These are phyloP conservation scores for Akanthomyces lecanii DNA, from an alignment of 2,329 filamentous ascomycete genomes.

Conservation along the genomic window DNA sequence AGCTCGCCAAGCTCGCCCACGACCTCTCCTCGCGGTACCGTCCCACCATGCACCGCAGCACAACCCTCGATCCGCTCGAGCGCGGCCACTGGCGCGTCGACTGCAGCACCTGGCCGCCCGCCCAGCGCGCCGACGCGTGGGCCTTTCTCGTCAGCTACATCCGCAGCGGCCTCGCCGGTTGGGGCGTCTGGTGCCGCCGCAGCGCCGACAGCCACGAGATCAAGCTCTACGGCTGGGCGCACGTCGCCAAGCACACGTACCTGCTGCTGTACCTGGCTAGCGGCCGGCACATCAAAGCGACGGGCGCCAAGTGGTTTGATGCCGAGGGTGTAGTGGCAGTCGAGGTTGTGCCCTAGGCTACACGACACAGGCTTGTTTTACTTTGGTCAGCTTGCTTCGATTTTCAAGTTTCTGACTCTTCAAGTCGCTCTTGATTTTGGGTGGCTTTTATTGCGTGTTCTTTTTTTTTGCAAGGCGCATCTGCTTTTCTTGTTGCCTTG, in stretches of 20 bases:
- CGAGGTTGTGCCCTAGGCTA: slow-evolving; percentile 30
- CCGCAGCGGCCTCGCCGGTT: slow-evolving; percentile 55
- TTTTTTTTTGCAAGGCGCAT: background rate
- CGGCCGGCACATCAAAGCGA: slow-evolving; percentile 54
- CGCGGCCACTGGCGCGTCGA: slow-evolving; percentile 74
- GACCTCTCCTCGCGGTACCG: slow-evolving; percentile 50
- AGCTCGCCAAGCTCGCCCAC: slow-evolving; percentile 48
- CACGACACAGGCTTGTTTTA: background rate
- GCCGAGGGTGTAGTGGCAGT: slow-evolving; percentile 51
- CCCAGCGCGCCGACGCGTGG: slow-evolving; percentile 55
- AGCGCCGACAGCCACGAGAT: slow-evolving; percentile 40
- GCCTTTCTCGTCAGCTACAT: slow-evolving; percentile 57
- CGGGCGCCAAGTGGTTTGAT: slow-evolving; percentile 63
- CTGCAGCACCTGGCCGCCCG: slow-evolving; percentile 48
- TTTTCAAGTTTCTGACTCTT: too few species aligned
- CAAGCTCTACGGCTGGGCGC: slow-evolving; percentile 74
- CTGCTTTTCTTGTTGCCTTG: background rate
- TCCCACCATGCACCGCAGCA: slow-evolving; percentile 34
- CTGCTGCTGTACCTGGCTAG: slow-evolving; percentile 71
- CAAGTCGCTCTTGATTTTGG: background rate
- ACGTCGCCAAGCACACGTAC: slow-evolving; percentile 68
- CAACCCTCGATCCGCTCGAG: slow-evolving; percentile 51
- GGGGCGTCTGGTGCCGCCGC: slow-evolving; percentile 60
- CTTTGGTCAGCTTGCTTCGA: background rate
- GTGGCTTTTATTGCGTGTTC: background rate